Evolutionary conservation across 78 protist species (phyloP).

Genomic region (Dictyostelium citrinum): DNA sequence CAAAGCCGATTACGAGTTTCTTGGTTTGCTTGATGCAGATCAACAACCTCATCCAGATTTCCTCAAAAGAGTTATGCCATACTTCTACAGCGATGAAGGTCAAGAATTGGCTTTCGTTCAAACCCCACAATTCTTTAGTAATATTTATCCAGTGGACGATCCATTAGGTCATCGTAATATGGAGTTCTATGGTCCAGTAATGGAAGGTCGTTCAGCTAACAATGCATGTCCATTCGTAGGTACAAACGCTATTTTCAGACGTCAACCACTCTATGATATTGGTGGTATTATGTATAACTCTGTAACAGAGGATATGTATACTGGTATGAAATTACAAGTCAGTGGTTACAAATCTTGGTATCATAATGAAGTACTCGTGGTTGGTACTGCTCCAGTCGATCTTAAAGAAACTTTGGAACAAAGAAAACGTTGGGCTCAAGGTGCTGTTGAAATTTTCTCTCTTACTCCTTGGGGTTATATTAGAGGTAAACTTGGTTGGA

Average conservation of each 20-base stretch:
- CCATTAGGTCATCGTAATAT: slow-evolving; percentile 76
- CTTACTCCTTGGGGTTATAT: slow-evolving; percentile 74
- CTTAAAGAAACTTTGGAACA: slow-evolving; percentile 74
- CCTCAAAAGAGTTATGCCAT: slow-evolving; percentile 68
- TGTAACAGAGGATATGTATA: slow-evolving; percentile 81
- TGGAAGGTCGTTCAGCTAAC: slow-evolving; percentile 76
- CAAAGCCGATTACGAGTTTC: slow-evolving; percentile 49
- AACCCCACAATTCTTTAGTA: slow-evolving; percentile 77
- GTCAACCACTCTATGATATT: slow-evolving; percentile 71
- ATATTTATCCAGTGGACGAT: slow-evolving; percentile 78
- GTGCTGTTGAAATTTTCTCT: slow-evolving; percentile 76
- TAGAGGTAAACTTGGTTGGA: slow-evolving; percentile 54
- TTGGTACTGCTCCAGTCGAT: slow-evolving; percentile 80
- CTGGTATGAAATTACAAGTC: slow-evolving; percentile 78
- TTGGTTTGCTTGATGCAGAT: slow-evolving; percentile 71
- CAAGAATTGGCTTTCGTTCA: slow-evolving; percentile 57
- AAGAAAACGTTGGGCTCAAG: slow-evolving; percentile 82
- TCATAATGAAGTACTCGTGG: slow-evolving; percentile 68
- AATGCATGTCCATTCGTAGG: slow-evolving; percentile 79
- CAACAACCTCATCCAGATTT: slow-evolving; percentile 78
- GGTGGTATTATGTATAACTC: slow-evolving; percentile 81
- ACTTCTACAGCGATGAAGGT: slow-evolving; percentile 61
- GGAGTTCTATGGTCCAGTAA: slow-evolving; percentile 81
- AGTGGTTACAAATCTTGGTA: slow-evolving; percentile 76
- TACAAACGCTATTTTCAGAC: slow-evolving; percentile 74